phyloP scores from a whole-genome alignment of 352 stramenopile species.

The Phytophthora idaei region DNA sequence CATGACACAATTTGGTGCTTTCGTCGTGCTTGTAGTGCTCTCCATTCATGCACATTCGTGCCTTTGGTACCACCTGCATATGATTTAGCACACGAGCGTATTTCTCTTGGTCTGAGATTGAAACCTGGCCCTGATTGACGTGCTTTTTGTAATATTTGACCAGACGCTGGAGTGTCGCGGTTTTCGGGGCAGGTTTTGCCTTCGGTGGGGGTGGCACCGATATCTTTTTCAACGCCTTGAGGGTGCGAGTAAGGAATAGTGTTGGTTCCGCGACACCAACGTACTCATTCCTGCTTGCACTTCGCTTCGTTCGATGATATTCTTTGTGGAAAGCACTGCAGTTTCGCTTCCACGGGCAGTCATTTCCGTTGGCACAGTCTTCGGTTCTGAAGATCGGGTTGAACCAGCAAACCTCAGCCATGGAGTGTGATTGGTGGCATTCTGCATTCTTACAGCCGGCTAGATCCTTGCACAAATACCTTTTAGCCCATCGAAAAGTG shows the following conservation, averaged over 20 bases:
- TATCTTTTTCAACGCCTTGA: neutral
- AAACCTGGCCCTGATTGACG: neutral
- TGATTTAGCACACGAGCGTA: neutral
- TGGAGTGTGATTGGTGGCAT: neutral
- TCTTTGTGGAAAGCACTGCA: neutral
- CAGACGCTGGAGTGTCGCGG: too few relatives aligned
- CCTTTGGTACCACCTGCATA: neutral
- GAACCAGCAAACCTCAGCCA: neutral
- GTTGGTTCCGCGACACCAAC: neutral
- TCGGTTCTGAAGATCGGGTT: neutral
- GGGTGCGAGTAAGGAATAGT: neutral
- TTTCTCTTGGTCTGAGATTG: neutral
- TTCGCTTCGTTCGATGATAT: neutral
- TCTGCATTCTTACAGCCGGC: neutral
- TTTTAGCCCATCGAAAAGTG: neutral
- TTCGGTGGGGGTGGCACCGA: neutral
- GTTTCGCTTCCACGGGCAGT: neutral
- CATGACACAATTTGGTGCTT: neutral
- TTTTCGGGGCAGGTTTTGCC: neutral
- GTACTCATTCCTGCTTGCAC: neutral
- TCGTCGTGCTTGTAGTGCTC: neutral
- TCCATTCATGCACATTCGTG: neutral
- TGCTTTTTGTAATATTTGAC: too few relatives aligned
- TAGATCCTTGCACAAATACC: neutral
- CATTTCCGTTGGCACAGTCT: neutral